Evolutionary conservation across 768 basidiomycete species (phyloP).

Genomic region (Xerocomus potaroensis): DNA sequence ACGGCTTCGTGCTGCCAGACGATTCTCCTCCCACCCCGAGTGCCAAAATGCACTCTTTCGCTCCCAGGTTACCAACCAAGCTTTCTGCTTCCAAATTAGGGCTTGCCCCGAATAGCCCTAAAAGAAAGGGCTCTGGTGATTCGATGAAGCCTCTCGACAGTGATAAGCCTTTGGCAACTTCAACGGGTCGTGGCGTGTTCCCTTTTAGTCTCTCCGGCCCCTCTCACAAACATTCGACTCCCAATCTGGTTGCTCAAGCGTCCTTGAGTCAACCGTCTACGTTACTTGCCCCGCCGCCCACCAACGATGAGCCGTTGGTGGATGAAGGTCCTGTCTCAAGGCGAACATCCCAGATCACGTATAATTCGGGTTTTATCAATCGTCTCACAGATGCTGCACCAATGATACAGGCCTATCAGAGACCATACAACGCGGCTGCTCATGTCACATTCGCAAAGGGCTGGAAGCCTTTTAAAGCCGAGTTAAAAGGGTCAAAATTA

Average conservation of each 20-base stretch:
- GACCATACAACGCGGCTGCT: slow-evolving; percentile 28
- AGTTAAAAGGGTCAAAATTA: slow-evolving; percentile 79
- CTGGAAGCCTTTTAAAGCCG: slow-evolving; percentile 86
- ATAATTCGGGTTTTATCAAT: slow-evolving; percentile 73
- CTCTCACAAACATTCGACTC: slow-evolving; percentile 25
- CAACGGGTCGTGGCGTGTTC: slow-evolving; percentile 24
- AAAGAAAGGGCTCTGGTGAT: slow-evolving; percentile 47
- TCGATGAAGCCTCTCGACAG: slow-evolving; percentile 31
- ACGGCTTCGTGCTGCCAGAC: slow-evolving; percentile 30
- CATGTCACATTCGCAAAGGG: slow-evolving; percentile 51
- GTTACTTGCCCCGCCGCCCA: slow-evolving; percentile 47
- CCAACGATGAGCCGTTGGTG: slow-evolving; percentile 39
- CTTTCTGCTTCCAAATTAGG: slow-evolving; percentile 51
- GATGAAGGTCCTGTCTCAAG: slow-evolving; percentile 40
- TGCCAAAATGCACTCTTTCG: slow-evolving; percentile 64
- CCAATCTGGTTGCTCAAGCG: slow-evolving; percentile 12
- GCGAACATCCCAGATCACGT: slow-evolving; percentile 75
- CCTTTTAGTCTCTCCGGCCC: slow-evolving; percentile 28
- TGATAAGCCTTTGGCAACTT: slow-evolving; percentile 14
- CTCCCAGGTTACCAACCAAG: slow-evolving; percentile 68
- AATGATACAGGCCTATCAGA: slow-evolving; percentile 28
- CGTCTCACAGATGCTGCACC: slow-evolving; percentile 54
- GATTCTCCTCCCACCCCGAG: slow-evolving; percentile 44
- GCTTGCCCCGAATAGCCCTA: slow-evolving; percentile 47
- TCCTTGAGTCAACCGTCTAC: slow-evolving; percentile 36